Evolutionary conservation across 345 rosid species (phyloP).

Genomic region (Boechera stricta): DNA sequence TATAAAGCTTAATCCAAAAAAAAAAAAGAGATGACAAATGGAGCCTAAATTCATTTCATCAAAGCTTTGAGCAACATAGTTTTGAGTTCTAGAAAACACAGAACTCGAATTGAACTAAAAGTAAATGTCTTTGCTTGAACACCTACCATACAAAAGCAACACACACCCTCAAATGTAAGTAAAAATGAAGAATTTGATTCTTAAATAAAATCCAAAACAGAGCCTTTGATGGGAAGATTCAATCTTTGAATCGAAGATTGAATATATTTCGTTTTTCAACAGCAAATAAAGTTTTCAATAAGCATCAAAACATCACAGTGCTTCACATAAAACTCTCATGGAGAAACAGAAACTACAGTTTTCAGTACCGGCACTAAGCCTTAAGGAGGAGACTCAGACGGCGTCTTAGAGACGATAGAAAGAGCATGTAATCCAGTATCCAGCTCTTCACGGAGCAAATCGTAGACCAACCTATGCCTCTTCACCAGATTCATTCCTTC

Average conservation of each 20-base stretch:
- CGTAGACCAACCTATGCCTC: constrained; percentile 83
- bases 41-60: no score
- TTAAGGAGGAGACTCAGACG: constrained; percentile 54
- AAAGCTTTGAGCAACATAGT: no score
- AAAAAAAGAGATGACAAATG: no score
- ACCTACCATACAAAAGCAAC: no score
- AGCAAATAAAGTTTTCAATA: background rate
- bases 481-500: constrained; percentile 93
- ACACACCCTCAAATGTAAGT: background rate
- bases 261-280: background rate
- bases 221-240: background rate
- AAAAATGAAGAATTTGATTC: background rate
- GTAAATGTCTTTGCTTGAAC: background rate
- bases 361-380: background rate
- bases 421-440: constrained; percentile 84
- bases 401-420: constrained; percentile 89
- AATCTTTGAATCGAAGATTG: background rate
- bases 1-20: no score
- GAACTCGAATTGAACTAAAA: background rate
- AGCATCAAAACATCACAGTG: background rate
- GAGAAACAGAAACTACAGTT: background rate
- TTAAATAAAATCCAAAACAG: background rate
- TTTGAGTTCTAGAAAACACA: background rate
- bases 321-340: background rate
- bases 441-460: constrained; percentile 79